Conservation (phyloP, 371 early-diverging fungal genomes). For the Mortierella sp. region DNA sequence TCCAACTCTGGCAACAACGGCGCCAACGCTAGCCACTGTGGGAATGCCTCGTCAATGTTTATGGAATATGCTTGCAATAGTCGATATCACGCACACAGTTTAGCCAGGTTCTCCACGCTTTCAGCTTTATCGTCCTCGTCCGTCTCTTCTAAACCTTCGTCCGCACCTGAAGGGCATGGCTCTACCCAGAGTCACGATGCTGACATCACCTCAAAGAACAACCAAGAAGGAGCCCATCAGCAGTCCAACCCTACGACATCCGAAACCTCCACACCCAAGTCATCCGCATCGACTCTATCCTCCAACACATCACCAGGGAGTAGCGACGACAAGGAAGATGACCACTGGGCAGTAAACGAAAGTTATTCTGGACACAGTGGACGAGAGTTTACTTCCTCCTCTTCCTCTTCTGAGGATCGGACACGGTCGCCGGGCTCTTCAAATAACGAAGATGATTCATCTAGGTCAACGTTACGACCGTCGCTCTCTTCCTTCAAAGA, state of each 20-base stretch:
- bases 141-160: conserved; percentile 4
- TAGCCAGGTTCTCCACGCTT: conserved; percentile 46
- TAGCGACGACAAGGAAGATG: conserved; percentile 40
- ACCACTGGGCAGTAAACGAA: conserved; percentile 50
- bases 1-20: conserved; percentile 12
- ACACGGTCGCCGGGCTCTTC: not conserved
- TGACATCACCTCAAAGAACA: not conserved
- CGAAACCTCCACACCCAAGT: conserved; percentile 33
- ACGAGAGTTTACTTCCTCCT: not conserved
- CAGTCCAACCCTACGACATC: conserved; percentile 30
- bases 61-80: conserved; percentile 49
- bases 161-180: not conserved
- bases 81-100: conserved; percentile 41
- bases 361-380: conserved; percentile 42
- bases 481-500: conserved; percentile 24
- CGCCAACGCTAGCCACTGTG: not conserved
- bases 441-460: not conserved
- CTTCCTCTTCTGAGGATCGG: conserved; percentile 2
- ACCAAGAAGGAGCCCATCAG: conserved; percentile 17
- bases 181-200: not conserved
- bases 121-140: conserved; percentile 28
- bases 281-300: conserved; percentile 11
- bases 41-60: conserved; percentile 15
- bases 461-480: conserved; percentile 12
- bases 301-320: conserved; percentile 5